Conservation (phyloP, 345 rosid species). For the Linum lewisii region DNA sequence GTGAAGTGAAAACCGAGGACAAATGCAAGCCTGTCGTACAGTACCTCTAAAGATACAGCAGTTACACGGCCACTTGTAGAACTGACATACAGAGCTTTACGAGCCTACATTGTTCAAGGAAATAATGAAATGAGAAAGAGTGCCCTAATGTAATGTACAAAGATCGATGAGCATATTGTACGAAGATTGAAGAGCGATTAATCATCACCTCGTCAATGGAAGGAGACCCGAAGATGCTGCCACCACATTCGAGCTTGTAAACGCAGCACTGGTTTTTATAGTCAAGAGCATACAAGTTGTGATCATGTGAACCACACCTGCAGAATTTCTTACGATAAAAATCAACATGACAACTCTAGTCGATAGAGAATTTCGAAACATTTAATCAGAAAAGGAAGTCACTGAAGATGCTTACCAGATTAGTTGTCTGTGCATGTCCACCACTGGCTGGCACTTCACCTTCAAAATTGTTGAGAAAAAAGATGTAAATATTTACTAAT, state of each 20-base stretch:
- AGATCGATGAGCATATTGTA: not conserved
- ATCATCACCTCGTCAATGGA: slow-evolving; percentile 68
- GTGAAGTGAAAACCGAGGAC: not conserved
- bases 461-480: slow-evolving; percentile 24
- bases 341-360: not conserved
- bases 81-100: slow-evolving; percentile 47
- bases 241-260: slow-evolving; percentile 67
- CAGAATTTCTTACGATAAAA: slow-evolving; percentile 5
- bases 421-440: slow-evolving; percentile 47
- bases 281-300: slow-evolving; percentile 77
- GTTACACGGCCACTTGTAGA: slow-evolving; percentile 80
- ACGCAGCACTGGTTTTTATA: slow-evolving; percentile 54
- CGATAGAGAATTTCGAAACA: not conserved
- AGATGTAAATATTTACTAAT: slow-evolving; percentile 7
- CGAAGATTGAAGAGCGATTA: slow-evolving; percentile 1
- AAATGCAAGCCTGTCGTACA: slow-evolving; percentile 5
- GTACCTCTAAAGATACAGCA: slow-evolving; percentile 69
- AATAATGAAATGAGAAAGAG: slow-evolving; percentile 1
- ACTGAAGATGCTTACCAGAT: slow-evolving; percentile 45
- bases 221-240: slow-evolving; percentile 90
- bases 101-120: slow-evolving; percentile 32
- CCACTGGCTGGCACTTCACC: slow-evolving; percentile 88
- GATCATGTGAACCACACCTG: slow-evolving; percentile 98
- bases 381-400: not conserved
- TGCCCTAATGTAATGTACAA: not conserved